phyloP scores from a whole-genome alignment of 805 yeast genomes.

The Kodamaea sagamina region DNA sequence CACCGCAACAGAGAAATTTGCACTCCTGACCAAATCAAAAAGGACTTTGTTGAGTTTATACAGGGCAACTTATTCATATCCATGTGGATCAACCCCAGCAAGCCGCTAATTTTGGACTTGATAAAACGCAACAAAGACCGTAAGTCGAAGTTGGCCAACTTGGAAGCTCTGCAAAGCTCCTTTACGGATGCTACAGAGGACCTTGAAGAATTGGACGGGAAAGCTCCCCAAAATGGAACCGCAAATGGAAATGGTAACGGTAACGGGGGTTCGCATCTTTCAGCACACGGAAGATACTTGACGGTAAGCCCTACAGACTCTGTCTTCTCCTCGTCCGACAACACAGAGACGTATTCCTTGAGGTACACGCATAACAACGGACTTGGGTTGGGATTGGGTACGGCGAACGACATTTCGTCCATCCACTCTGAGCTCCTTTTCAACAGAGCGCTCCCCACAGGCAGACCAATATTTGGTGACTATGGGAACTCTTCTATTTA shows the following conservation, averaged over 20 bases:
- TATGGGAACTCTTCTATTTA: conserved; percentile 20
- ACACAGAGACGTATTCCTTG: conserved; percentile 10
- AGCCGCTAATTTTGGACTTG: conserved; percentile 21
- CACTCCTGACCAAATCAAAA: conserved; percentile 3
- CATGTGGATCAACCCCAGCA: conserved; percentile 36
- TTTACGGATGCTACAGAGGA: conserved; percentile 9
- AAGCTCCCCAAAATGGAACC: neutral
- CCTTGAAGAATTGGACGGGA: neutral
- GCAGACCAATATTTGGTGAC: conserved; percentile 12
- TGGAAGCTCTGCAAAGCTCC: conserved; percentile 5
- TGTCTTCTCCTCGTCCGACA: conserved; percentile 8
- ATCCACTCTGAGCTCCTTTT: conserved; percentile 37
- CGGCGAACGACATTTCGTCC: conserved; percentile 42
- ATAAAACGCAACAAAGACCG: conserved; percentile 9
- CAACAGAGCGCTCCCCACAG: conserved; percentile 2
- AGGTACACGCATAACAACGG: conserved; percentile 14
- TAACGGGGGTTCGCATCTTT: conserved; percentile 1
- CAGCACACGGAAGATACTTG: conserved; percentile 9
- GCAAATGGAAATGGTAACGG: conserved; percentile 3
- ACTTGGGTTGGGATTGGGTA: conserved; percentile 38
- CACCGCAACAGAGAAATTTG: conserved; percentile 6
- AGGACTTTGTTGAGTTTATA: conserved; percentile 23
- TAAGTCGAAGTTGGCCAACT: conserved; percentile 6
- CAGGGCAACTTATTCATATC: conserved; percentile 27
- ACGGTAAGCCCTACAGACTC: conserved; percentile 9